phyloP scores from a whole-genome alignment of 2,329 filamentous ascomycete genomes.

The Fusarium verrucosum region DNA sequence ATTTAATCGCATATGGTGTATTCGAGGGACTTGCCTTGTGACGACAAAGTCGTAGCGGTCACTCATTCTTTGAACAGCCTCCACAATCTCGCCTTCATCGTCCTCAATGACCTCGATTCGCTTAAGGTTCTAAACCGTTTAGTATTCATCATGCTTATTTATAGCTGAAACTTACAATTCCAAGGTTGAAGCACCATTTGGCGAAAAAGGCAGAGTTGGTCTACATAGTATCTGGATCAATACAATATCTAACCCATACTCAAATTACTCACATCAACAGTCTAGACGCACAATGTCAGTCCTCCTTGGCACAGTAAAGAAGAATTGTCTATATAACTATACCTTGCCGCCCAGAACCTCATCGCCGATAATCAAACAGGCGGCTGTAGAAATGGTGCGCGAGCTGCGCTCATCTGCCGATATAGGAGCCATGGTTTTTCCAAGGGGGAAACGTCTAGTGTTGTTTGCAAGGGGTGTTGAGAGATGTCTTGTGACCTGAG shows the following conservation, averaged over 20 bases:
- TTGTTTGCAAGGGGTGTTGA: constrained; percentile 49
- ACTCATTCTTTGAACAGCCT: constrained; percentile 88
- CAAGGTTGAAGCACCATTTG: constrained; percentile 70
- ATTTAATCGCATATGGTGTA: not conserved
- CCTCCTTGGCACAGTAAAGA: not conserved
- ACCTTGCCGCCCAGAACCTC: constrained; percentile 96
- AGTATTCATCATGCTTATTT: not conserved
- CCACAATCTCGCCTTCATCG: constrained; percentile 88
- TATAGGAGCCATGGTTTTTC: constrained; percentile 53
- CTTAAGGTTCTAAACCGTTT: constrained; percentile 70
- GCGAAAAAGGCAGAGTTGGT: constrained; percentile 72
- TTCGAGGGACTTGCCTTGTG: constrained; percentile 67
- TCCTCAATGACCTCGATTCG: constrained; percentile 93
- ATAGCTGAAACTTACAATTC: constrained; percentile 58
- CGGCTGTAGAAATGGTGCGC: constrained; percentile 85
- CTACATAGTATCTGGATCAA: constrained; percentile 54
- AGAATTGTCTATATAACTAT: constrained; percentile 15
- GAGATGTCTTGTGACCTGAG: constrained; percentile 77
- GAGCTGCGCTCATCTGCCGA: constrained; percentile 64
- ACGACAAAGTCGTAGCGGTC: constrained; percentile 92
- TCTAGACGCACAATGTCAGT: constrained; percentile 39
- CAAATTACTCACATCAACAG: constrained; percentile 52
- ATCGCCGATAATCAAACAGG: constrained; percentile 95
- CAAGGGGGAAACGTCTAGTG: constrained; percentile 43
- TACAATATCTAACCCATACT: not conserved